These are phyloP conservation scores for Cucurbita pepo DNA, from an alignment of 306 rosid genomes.

Conservation along the genomic window DNA sequence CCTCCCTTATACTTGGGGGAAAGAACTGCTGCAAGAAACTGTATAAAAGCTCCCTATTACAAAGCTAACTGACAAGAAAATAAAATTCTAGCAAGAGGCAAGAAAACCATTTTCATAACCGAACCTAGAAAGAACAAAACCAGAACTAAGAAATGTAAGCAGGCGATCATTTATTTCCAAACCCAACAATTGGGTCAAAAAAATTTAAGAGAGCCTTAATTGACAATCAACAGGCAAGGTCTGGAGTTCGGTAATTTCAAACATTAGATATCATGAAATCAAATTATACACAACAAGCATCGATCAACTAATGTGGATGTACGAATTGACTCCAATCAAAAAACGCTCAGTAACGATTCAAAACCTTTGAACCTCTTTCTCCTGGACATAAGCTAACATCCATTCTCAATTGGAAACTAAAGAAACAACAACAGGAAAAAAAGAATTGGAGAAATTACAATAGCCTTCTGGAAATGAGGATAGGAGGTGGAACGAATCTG, in stretches of 20 bases:
- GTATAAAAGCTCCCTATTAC: neutral
- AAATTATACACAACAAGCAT: neutral
- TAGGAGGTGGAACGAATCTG: slow-evolving; percentile 65
- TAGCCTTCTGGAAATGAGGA: slow-evolving; percentile 42
- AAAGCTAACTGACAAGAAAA: neutral
- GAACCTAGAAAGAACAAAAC: neutral
- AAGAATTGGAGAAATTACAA: slow-evolving; percentile 21
- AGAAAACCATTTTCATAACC: neutral
- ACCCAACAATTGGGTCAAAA: neutral
- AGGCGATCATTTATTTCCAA: neutral
- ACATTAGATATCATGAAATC: neutral
- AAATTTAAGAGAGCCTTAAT: neutral
- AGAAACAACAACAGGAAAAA: neutral
- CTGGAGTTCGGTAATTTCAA: neutral
- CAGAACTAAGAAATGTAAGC: neutral
- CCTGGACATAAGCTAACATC: neutral
- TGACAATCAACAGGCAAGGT: neutral
- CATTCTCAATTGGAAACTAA: slow-evolving; percentile 1
- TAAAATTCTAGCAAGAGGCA: neutral
- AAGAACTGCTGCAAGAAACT: neutral
- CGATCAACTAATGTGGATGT: neutral
- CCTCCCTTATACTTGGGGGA: neutral
- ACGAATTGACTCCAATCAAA: neutral
- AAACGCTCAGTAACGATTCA: neutral
- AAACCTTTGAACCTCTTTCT: neutral